Conservation (phyloP, 805 yeast species). For the Kuraishia cidri region DNA sequence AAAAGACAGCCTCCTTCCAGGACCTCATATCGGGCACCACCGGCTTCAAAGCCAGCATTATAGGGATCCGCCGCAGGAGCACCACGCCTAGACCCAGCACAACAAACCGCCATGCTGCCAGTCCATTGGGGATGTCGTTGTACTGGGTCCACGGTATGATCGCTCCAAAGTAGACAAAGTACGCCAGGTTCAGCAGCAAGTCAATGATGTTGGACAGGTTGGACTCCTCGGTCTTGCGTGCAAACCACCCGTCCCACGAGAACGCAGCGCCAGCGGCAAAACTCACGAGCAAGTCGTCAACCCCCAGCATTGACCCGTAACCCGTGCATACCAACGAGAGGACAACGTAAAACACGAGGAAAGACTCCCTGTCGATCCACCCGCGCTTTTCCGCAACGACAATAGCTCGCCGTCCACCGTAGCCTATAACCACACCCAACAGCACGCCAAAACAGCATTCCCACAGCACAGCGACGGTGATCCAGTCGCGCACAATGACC, state of each 20-base stretch:
- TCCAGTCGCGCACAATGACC: slow-evolving; percentile 73
- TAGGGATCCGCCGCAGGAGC: slow-evolving; percentile 45
- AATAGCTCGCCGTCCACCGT: slow-evolving; percentile 57
- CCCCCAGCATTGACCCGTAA: slow-evolving; percentile 78
- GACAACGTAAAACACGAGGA: slow-evolving; percentile 75
- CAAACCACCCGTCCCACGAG: slow-evolving; percentile 90
- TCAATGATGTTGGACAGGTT: slow-evolving; percentile 90
- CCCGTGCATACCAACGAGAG: slow-evolving; percentile 84
- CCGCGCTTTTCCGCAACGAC: slow-evolving; percentile 61
- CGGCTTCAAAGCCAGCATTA: slow-evolving; percentile 44
- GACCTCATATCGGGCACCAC: slow-evolving; percentile 52
- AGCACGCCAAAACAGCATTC: slow-evolving; percentile 77
- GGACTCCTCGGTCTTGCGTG: slow-evolving; percentile 72
- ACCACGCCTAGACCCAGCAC: slow-evolving; percentile 43
- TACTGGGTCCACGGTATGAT: slow-evolving; percentile 83
- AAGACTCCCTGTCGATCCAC: slow-evolving; percentile 82
- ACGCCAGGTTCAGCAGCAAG: slow-evolving; percentile 71
- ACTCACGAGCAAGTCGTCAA: slow-evolving; percentile 80
- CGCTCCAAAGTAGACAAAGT: slow-evolving; percentile 85
- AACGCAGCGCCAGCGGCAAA: slow-evolving; percentile 93
- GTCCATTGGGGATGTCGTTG: slow-evolving; percentile 52
- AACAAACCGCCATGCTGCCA: slow-evolving; percentile 72
- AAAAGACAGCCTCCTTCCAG: slow-evolving; percentile 62
- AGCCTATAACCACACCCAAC: slow-evolving; percentile 69
- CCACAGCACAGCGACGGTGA: slow-evolving; percentile 65